Conservation (phyloP, 2,329 filamentous ascomycete species). For the Didymella glomerata region DNA sequence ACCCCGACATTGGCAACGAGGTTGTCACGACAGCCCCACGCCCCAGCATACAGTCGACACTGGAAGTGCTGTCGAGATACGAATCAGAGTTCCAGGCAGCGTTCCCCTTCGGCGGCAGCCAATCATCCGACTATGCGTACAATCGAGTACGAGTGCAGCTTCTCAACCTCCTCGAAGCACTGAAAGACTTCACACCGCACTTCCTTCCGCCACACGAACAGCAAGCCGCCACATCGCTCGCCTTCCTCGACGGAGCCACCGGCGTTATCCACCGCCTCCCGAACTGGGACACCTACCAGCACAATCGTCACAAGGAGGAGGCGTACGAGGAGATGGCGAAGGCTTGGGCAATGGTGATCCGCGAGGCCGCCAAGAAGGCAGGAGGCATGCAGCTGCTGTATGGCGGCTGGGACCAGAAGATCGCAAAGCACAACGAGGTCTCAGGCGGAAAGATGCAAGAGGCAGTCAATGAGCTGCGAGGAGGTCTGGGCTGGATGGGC, state of each 20-base stretch:
- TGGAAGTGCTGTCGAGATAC: slow-evolving; percentile 83
- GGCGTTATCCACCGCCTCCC: slow-evolving; percentile 89
- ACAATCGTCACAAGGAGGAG: slow-evolving; percentile 92
- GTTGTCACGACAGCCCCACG: slow-evolving; percentile 84
- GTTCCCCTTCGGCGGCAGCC: slow-evolving; percentile 84
- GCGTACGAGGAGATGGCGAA: slow-evolving; percentile 96
- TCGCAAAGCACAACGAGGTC: slow-evolving; percentile 86
- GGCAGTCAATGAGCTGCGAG: slow-evolving; percentile 79
- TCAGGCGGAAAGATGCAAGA: slow-evolving; percentile 82
- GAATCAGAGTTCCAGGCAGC: slow-evolving; percentile 78
- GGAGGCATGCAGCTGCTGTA: slow-evolving; percentile 87
- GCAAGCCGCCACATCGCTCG: slow-evolving; percentile 82
- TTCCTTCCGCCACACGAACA: slow-evolving; percentile 91
- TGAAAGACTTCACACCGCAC: slow-evolving; percentile 93
- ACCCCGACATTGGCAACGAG: slow-evolving; percentile 85
- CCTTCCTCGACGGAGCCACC: slow-evolving; percentile 89
- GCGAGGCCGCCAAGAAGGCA: slow-evolving; percentile 88
- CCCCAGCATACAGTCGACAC: slow-evolving; percentile 81
- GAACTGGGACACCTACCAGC: slow-evolving; percentile 86
- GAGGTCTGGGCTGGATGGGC: slow-evolving; percentile 81
- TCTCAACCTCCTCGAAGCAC: slow-evolving; percentile 81
- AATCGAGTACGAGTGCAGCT: slow-evolving; percentile 88
- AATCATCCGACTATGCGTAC: slow-evolving; percentile 91
- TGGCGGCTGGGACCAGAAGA: slow-evolving; percentile 88
- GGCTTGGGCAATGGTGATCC: slow-evolving; percentile 91